A percentile compares a stretch with the other conserved stretches of the same genome.
Evolutionary conservation across 2,329 filamentous ascomycete genomes (phyloP).

Genomic region (Colletotrichum neosansevieriae): DNA sequence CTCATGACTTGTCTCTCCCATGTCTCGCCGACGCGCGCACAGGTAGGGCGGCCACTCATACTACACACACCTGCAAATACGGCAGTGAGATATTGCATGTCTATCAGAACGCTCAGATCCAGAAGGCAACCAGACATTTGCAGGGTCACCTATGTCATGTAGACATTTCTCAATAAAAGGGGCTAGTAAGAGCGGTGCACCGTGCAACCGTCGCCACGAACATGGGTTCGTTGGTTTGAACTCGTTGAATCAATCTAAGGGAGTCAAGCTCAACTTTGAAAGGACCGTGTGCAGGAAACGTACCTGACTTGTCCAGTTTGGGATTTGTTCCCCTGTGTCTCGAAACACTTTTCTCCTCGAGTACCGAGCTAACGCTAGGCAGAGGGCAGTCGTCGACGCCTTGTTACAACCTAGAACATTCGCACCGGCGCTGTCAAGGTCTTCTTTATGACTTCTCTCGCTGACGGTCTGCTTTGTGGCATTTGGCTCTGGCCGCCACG

Average conservation of each 20-base stretch:
- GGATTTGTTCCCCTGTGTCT: conserved; percentile 28
- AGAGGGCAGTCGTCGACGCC: conserved; percentile 19
- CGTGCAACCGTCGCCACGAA: conserved; percentile 41
- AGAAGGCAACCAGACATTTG: not conserved
- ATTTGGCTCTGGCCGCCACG: conserved; percentile 6
- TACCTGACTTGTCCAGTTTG: conserved; percentile 36
- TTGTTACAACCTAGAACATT: conserved; percentile 32
- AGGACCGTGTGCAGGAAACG: conserved; percentile 17
- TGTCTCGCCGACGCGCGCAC: not conserved
- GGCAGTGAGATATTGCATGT: conserved; percentile 16
- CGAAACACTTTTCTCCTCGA: conserved; percentile 7
- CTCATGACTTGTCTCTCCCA: conserved; percentile 21
- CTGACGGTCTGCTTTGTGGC: conserved; percentile 14
- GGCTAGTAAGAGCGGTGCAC: conserved; percentile 39
- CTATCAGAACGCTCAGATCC: conserved; percentile 4
- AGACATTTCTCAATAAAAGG: conserved; percentile 2
- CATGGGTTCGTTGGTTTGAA: conserved; percentile 4
- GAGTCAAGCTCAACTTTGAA: not conserved
- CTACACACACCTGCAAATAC: conserved; percentile 2
- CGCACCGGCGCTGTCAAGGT: conserved; percentile 28
- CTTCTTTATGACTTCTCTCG: conserved; percentile 13
- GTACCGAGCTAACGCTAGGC: conserved; percentile 31
- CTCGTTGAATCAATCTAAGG: not conserved
- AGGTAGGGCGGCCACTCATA: not conserved
- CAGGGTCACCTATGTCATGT: conserved; percentile 10